Base-by-base conservation (phyloP, 2,329 filamentous ascomycete species). In the Trichocomaceae sp. region DNA sequence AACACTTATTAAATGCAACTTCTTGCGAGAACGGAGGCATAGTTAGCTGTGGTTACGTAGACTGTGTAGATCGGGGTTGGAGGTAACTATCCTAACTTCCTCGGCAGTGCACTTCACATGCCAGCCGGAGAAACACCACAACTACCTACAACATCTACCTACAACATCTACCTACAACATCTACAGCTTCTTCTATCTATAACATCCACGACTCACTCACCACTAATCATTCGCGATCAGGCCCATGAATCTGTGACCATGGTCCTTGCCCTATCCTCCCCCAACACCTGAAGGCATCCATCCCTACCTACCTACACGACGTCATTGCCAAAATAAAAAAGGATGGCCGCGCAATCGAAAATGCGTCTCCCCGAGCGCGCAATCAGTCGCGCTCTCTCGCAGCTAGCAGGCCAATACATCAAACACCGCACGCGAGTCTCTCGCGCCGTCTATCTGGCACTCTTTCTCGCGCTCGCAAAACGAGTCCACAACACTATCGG, bases 401-500 rank as follows among this genome's bases (percentile, higher is more conserved):
- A 84, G 61, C 75, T 95, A 59, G 85, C 86, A 2, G 72, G 78
- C 50, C 79, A 90, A 48, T 96, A 96, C 72, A 79, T 92, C 59
- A 79, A 81, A 59, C 84, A 95, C 73, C 88, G 90, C 62, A 89
- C 84, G 50, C 83, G 83, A 61, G 90, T 96, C 71, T 92, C 89
- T 20, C 86, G 88, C 66, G 84, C 83, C 60, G 83, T 95, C 62
- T 95, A 95, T 76, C 77, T 95, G 59, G 85, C 89, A 26, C 80
- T 96, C 62, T 83, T 92, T 63, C 75, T 92, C 62, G 84, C 89
- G 47, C 83, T 96, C 58, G 79, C 86, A 58, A 91, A 95, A 71
- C 90, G 93, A 64, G 85, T 97, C 53, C 90, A 91, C 64, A 85
- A 90, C 81, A 91, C 92, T 63, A 86, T 97, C 66, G 85, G 87